Percentiles rank a stretch among this genome's conserved stretches.
These are phyloP conservation scores for Blastobotrys aristatus DNA, from an alignment of 1,139 yeast species.

Conservation along the genomic window DNA sequence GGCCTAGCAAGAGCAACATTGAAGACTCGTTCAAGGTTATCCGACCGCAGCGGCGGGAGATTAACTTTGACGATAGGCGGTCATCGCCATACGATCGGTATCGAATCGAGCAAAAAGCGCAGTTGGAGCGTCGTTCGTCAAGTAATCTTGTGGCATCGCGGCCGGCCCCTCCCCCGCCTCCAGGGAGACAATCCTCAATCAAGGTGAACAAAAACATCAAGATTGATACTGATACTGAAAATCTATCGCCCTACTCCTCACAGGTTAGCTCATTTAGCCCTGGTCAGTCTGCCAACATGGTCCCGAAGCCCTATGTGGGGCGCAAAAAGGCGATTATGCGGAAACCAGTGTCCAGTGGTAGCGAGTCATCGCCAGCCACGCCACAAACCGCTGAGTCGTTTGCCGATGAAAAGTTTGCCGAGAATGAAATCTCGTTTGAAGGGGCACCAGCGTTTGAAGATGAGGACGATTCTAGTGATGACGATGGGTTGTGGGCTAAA, in stretches of 20 bases:
- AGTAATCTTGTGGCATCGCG: conserved; percentile 52
- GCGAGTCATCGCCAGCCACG: conserved; percentile 11
- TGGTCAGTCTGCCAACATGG: conserved; percentile 27
- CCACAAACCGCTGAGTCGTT: conserved; percentile 1
- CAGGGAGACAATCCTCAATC: conserved; percentile 15
- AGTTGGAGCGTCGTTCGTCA: conserved; percentile 8
- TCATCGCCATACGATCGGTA: conserved; percentile 59
- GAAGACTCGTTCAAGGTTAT: conserved; percentile 58
- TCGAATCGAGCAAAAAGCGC: conserved; percentile 10
- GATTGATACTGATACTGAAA: conserved; percentile 1
- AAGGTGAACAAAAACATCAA: not conserved
- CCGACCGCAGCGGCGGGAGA: conserved; percentile 60
- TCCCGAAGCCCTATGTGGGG: conserved; percentile 28
- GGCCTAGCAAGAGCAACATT: conserved; percentile 4
- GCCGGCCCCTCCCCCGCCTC: conserved; percentile 72
- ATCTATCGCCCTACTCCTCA: not conserved
- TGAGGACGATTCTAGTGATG: conserved; percentile 41
- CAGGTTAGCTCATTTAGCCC: conserved; percentile 26
- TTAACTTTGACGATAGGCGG: conserved; percentile 76
- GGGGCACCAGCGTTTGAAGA: conserved; percentile 56
- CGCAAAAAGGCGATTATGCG: conserved; percentile 23
- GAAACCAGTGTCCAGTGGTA: conserved; percentile 23
- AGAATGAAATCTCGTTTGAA: conserved; percentile 66
- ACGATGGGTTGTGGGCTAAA: conserved; percentile 61
- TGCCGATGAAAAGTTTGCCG: conserved; percentile 45